A percentile compares a stretch with the other conserved stretches of the same genome.
phyloP scores from a whole-genome alignment of 495 filamentous ascomycete genomes.

The Aspergillus coremiiformis region DNA sequence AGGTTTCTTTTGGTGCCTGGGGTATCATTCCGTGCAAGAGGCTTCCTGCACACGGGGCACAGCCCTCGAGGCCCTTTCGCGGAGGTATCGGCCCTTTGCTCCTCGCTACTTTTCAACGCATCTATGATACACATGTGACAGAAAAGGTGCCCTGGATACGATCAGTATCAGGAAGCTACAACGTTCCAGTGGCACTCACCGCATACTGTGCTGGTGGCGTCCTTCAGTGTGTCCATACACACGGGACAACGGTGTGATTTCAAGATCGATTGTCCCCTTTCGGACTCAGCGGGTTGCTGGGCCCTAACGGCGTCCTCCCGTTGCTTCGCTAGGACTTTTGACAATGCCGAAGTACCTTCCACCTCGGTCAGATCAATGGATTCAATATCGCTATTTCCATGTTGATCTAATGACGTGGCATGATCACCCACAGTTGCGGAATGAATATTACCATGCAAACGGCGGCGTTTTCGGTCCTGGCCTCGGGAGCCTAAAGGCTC shows the following conservation, averaged over 20 bases:
- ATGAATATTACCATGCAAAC: slow-evolving; percentile 15
- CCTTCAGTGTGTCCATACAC: slow-evolving; percentile 70
- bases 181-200: slow-evolving; percentile 49
- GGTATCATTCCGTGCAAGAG: slow-evolving; percentile 24
- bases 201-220: slow-evolving; percentile 72
- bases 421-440: not conserved
- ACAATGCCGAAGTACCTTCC: slow-evolving; percentile 38
- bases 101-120: slow-evolving; percentile 57
- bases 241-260: slow-evolving; percentile 65
- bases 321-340: slow-evolving; percentile 43
- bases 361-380: slow-evolving; percentile 57
- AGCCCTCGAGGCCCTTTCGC: slow-evolving; percentile 25
- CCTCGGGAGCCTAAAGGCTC: slow-evolving; percentile 3
- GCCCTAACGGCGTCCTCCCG: slow-evolving; percentile 41
- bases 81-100: slow-evolving; percentile 24
- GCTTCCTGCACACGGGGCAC: slow-evolving; percentile 44
- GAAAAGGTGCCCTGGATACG: slow-evolving; percentile 66
- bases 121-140: slow-evolving; percentile 75
- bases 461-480: slow-evolving; percentile 21
- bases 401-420: slow-evolving; percentile 3
- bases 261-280: slow-evolving; percentile 39
- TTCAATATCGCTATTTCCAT: slow-evolving; percentile 21
- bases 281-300: slow-evolving; percentile 44
- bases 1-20: slow-evolving; percentile 28
- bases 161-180: not conserved